Evolutionary conservation across 2,329 filamentous ascomycete species (phyloP), one percentile per base, ranked within the genome.

Genomic region (Microdochium nivale): DNA sequence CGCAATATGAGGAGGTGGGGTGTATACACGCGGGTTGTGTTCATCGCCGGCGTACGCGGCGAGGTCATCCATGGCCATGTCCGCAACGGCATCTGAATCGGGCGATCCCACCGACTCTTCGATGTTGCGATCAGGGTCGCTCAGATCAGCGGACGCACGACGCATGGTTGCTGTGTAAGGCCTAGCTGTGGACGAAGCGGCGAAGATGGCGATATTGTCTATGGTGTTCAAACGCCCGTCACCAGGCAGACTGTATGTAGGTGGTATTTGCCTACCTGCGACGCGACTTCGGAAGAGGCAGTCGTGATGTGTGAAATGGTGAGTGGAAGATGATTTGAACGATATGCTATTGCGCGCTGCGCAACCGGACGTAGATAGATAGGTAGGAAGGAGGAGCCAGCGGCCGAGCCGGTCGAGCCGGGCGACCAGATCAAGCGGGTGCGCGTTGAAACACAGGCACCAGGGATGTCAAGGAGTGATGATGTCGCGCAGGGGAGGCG

Each of bases 1-100:
- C 59, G 87, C 87, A 62, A 91, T 86, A 62, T 84, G 86, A 27
- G 87, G 83, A 50, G 88, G 88, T 47, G 87, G 87, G 50, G 83
- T 80, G 62, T 80, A 78, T 56, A 74, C 65, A 52, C 64, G 65
- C 11, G 48, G 35, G 48, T 66, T 61, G 51, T 65, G 57, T 52
- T 60, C 60, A 49, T 65, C 65, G 43, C 56, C 53, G 35, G 66
- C 62, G 52, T 64, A 63, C 7, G 62, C 63, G 25, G 63, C 60
- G 11, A 65, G 54, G 37, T 71, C 70, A 51, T 73, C 65, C 46
- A 65, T 48, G 44, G 51, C 55, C 33, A 64, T 63, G 51, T 62
- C 52, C 16, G 64, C 62, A 54, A 61, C 54, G 27, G 58, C 52
- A n/a, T 58, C 58, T 48, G 64, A 54, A 49, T 61, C 56, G 14